Conservation (phyloP, 495 filamentous ascomycete species). For the Penicillium herquei region DNA sequence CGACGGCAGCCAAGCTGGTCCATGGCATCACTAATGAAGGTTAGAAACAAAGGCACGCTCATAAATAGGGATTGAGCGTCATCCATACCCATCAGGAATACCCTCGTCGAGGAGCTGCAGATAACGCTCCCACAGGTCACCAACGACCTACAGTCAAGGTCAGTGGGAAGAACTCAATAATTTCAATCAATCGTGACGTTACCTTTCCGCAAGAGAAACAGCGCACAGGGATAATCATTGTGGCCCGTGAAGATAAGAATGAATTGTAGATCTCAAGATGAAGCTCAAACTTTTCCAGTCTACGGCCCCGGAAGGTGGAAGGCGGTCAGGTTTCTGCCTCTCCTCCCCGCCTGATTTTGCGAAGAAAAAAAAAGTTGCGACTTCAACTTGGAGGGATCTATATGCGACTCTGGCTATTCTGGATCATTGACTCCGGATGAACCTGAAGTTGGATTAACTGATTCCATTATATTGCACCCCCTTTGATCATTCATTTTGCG, state of each 20-base stretch:
- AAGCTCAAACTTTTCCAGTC: conserved; percentile 21
- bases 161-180: conserved; percentile 8
- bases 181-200: conserved; percentile 6
- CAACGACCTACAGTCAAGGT: conserved; percentile 68
- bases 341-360: conserved; percentile 15
- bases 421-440: no score
- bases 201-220: conserved; percentile 99
- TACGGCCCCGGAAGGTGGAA: conserved; percentile 6
- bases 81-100: conserved; percentile 67
- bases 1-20: conserved; percentile 88
- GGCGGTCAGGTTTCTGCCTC: conserved; percentile 18
- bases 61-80: not conserved
- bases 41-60: conserved; percentile 5
- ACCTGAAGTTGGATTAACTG: not conserved
- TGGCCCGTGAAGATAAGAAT: conserved; percentile 27
- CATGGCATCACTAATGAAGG: conserved; percentile 73
- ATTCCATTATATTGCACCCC: not conserved
- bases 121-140: conserved; percentile 95
- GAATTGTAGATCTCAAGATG: not conserved
- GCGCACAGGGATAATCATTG: conserved; percentile 96
- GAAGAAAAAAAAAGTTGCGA: conserved; percentile 24
- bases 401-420: no score
- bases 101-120: conserved; percentile 76
- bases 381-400: not conserved
- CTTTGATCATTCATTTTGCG: not conserved